Percentiles rank a stretch among this genome's conserved stretches.
phyloP scores from a whole-genome alignment of 345 rosid genomes.

The Pelargonium nanum region DNA sequence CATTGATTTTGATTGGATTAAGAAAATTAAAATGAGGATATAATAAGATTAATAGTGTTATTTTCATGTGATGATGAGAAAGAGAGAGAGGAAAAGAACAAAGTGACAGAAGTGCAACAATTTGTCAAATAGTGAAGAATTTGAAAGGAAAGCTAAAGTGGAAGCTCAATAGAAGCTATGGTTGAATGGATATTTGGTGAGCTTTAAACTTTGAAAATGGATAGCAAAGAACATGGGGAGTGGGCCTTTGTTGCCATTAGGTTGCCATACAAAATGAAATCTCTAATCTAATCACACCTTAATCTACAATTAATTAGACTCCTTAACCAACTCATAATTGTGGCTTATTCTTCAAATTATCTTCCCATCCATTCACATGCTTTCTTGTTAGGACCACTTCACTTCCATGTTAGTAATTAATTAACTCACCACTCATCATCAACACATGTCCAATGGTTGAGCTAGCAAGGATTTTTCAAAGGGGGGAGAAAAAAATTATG shows the following conservation, averaged over 20 bases:
- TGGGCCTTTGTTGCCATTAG: slow-evolving; percentile 22
- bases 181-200: background rate
- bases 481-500: too few relatives aligned
- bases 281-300: slow-evolving; percentile 4
- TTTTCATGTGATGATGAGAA: too few relatives aligned
- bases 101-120: background rate
- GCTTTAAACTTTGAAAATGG: background rate
- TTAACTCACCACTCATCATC: background rate
- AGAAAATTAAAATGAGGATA: too few relatives aligned
- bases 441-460: too few relatives aligned
- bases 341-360: slow-evolving; percentile 16
- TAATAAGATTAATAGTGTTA: too few relatives aligned
- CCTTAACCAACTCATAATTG: slow-evolving; percentile 36
- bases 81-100: slow-evolving; percentile 4
- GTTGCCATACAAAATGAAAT: slow-evolving; percentile 14
- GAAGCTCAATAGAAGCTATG: too few relatives aligned
- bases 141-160: background rate
- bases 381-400: slow-evolving; percentile 15
- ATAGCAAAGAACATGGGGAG: slow-evolving; percentile 22
- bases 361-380: slow-evolving; percentile 16
- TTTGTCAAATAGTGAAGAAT: background rate
- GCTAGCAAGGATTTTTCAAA: too few relatives aligned
- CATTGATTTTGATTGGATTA: too few relatives aligned
- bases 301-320: slow-evolving; percentile 22
- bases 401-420: slow-evolving; percentile 7